Evolutionary conservation across 116 monocot genomes (phyloP).

Genomic region (Cymodocea nodosa): DNA sequence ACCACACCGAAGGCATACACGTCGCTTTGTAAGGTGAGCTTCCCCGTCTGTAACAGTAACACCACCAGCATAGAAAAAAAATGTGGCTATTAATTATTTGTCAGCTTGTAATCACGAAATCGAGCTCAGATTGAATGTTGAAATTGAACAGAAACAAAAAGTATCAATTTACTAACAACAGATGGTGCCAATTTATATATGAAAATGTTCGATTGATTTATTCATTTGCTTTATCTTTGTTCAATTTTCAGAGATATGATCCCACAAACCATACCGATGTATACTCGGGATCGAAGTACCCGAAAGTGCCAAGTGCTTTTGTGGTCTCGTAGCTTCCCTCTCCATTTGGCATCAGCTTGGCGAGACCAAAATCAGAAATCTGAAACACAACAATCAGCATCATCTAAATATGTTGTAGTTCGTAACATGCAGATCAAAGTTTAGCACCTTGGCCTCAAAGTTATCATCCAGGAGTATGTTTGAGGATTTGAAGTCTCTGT

Average conservation of each 20-base stretch:
- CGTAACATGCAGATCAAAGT: not conserved
- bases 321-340: slow-evolving; percentile 43
- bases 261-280: slow-evolving; percentile 23
- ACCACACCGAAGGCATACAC: slow-evolving; percentile 89
- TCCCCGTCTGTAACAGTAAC: slow-evolving; percentile 58
- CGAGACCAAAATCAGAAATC: slow-evolving; percentile 93
- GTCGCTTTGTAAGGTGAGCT: slow-evolving; percentile 79
- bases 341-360: slow-evolving; percentile 76
- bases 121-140: no score
- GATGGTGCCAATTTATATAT: no score
- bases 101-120: no score
- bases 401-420: not conserved
- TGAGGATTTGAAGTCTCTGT: slow-evolving; percentile 85
- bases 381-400: slow-evolving; percentile 9
- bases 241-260: no score
- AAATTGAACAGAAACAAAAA: not conserved
- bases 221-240: no score
- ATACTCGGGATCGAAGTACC: slow-evolving; percentile 94
- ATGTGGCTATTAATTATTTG: no score
- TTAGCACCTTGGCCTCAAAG: slow-evolving; percentile 62
- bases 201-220: no score
- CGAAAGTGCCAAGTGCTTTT: slow-evolving; percentile 69
- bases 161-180: no score
- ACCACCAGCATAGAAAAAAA: not conserved
- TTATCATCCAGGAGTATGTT: slow-evolving; percentile 62